phyloP scores from a whole-genome alignment of 176 grass and related monocot species.

The Oryza brachyantha region DNA sequence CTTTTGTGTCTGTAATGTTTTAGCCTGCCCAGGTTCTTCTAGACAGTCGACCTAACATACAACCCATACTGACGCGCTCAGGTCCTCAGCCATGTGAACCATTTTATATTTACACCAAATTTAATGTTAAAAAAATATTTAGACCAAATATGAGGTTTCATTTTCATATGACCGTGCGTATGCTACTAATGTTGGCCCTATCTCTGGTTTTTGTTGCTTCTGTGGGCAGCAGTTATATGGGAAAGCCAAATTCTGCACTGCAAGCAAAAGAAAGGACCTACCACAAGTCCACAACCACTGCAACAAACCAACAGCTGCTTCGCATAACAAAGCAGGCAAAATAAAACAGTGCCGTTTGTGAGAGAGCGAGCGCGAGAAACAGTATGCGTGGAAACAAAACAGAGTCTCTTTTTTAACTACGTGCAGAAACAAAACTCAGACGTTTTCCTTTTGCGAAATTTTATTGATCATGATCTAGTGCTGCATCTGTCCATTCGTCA shows the following conservation, averaged over 20 bases:
- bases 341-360: not conserved
- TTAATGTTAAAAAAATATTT: no score
- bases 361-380: not conserved
- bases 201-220: not conserved
- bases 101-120: not conserved
- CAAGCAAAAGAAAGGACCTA: no score
- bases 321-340: not conserved
- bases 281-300: not conserved
- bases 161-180: not conserved
- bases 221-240: no score
- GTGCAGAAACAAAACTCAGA: no score
- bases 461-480: no score
- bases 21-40: not conserved
- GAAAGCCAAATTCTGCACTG: not conserved
- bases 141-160: not conserved
- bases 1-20: not conserved
- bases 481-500: no score
- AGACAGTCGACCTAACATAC: not conserved
- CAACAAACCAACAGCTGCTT: not conserved
- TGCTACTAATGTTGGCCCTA: not conserved
- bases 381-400: not conserved
- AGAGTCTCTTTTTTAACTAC: no score
- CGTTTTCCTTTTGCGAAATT: no score
- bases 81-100: not conserved
- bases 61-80: not conserved